Evolutionary conservation across 2,329 filamentous ascomycete species (phyloP).

Genomic region (Fusarium paranaense): DNA sequence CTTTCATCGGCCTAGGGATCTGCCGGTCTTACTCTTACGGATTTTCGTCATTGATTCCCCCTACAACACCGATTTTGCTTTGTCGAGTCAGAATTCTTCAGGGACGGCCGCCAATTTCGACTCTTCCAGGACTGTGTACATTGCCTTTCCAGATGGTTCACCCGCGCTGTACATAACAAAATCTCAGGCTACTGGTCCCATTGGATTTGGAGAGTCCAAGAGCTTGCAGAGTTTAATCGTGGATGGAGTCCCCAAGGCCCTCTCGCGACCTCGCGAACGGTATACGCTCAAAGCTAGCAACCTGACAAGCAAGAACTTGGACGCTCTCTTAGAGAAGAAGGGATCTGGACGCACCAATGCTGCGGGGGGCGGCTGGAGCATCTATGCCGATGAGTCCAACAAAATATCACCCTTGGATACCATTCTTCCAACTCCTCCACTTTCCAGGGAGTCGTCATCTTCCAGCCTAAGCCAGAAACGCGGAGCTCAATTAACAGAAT

Average conservation of each 20-base stretch:
- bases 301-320: conserved; percentile 77
- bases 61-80: conserved; percentile 73
- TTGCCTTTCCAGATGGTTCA: conserved; percentile 85
- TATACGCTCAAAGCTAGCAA: conserved; percentile 77
- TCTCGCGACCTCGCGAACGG: conserved; percentile 79
- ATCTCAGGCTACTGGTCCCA: conserved; percentile 57
- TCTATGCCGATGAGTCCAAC: conserved; percentile 75
- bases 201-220: conserved; percentile 64
- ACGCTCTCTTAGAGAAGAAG: conserved; percentile 74
- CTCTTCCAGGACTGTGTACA: conserved; percentile 77
- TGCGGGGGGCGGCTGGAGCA: conserved; percentile 81
- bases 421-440: conserved; percentile 59
- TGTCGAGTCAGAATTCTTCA: conserved; percentile 49
- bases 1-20: conserved; percentile 75
- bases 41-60: conserved; percentile 85
- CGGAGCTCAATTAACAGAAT: conserved; percentile 34
- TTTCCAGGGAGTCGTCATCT: conserved; percentile 50
- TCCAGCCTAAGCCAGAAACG: conserved; percentile 47
- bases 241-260: conserved; percentile 83
- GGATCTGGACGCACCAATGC: conserved; percentile 77
- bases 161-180: conserved; percentile 78
- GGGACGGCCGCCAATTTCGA: conserved; percentile 63
- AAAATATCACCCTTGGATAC: conserved; percentile 68
- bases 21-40: conserved; percentile 80
- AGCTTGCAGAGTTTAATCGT: conserved; percentile 78